phyloP scores from a whole-genome alignment of 2,329 filamentous ascomycete species.

The Triangularia verruculosa region DNA sequence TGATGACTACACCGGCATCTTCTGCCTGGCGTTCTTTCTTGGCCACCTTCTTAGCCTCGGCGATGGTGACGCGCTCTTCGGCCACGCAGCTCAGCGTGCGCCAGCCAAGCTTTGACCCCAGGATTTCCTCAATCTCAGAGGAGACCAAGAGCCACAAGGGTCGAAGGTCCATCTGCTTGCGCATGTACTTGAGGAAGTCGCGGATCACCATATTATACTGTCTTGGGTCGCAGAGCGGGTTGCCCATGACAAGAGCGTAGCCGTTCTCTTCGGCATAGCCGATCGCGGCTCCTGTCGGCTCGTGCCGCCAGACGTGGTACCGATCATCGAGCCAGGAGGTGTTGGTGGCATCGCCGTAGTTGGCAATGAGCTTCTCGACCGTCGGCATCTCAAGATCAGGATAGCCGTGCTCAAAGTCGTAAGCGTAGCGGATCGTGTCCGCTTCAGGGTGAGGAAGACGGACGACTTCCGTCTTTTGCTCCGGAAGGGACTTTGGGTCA shows the following conservation, averaged over 20 bases:
- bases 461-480: slow-evolving; percentile 46
- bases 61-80: slow-evolving; percentile 81
- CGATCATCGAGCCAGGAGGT: slow-evolving; percentile 91
- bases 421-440: slow-evolving; percentile 68
- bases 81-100: slow-evolving; percentile 83
- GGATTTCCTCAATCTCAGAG: slow-evolving; percentile 70
- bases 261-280: slow-evolving; percentile 71
- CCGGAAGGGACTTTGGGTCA: slow-evolving; percentile 82
- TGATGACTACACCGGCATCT: slow-evolving; percentile 78
- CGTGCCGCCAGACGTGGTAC: slow-evolving; percentile 83
- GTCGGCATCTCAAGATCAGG: slow-evolving; percentile 60
- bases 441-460: slow-evolving; percentile 82
- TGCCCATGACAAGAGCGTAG: slow-evolving; percentile 68
- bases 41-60: slow-evolving; percentile 56
- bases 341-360: slow-evolving; percentile 92
- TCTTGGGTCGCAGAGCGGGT: slow-evolving; percentile 76
- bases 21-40: slow-evolving; percentile 79
- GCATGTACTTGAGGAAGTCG: slow-evolving; percentile 70
- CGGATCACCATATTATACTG: slow-evolving; percentile 74
- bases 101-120: slow-evolving; percentile 80
- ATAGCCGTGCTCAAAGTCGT: slow-evolving; percentile 33
- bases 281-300: slow-evolving; percentile 74
- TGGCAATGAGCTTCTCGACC: slow-evolving; percentile 84
- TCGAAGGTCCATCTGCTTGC: slow-evolving; percentile 53
- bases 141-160: slow-evolving; percentile 91